A percentile compares a stretch with the other conserved stretches of the same genome.
Conservation (phyloP, 176 grass and related monocot species). For the Bonia amplexicaulis region DNA sequence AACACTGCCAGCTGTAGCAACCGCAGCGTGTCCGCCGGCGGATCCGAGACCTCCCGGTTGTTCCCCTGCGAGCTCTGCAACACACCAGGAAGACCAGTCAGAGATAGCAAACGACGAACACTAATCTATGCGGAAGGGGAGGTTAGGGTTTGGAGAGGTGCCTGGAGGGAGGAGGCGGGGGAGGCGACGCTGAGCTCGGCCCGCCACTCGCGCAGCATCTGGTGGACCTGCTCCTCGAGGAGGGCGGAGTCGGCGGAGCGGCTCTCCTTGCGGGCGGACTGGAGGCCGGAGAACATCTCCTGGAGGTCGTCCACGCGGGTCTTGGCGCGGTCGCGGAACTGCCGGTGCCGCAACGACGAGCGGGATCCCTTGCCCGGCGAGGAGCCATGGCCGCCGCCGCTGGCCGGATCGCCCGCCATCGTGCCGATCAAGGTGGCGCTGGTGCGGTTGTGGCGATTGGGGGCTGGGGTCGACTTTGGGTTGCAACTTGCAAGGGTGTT, state of each 20-base stretch:
- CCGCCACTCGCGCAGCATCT: slow-evolving; percentile 91
- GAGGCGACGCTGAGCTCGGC: slow-evolving; percentile 77
- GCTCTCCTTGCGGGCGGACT: slow-evolving; percentile 81
- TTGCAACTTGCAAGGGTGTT: not conserved
- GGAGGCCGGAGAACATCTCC: slow-evolving; percentile 83
- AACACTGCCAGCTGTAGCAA: slow-evolving; percentile 55
- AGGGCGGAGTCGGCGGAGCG: slow-evolving; percentile 70
- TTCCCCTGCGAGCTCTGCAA: slow-evolving; percentile 49
- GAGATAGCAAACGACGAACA: not conserved
- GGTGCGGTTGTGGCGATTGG: not conserved
- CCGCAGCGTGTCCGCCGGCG: slow-evolving; percentile 61
- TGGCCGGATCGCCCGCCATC: slow-evolving; percentile 40
- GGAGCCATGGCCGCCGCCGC: not conserved
- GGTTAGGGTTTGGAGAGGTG: slow-evolving; percentile 32
- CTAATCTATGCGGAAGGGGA: not conserved
- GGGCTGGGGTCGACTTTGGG: not conserved
- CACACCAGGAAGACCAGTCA: not conserved
- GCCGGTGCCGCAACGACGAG: slow-evolving; percentile 56
- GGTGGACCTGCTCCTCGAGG: slow-evolving; percentile 85
- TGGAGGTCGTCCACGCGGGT: slow-evolving; percentile 84
- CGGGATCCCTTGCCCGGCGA: slow-evolving; percentile 43
- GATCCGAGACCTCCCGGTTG: slow-evolving; percentile 36
- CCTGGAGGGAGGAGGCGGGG: slow-evolving; percentile 77
- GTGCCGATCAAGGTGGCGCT: slow-evolving; percentile 1
- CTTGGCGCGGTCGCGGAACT: slow-evolving; percentile 87